Evolutionary conservation across 192 early-diverging fungal genomes (phyloP), one percentile per base, ranked within the genome.

Genomic region (Umbelopsis sp.): DNA sequence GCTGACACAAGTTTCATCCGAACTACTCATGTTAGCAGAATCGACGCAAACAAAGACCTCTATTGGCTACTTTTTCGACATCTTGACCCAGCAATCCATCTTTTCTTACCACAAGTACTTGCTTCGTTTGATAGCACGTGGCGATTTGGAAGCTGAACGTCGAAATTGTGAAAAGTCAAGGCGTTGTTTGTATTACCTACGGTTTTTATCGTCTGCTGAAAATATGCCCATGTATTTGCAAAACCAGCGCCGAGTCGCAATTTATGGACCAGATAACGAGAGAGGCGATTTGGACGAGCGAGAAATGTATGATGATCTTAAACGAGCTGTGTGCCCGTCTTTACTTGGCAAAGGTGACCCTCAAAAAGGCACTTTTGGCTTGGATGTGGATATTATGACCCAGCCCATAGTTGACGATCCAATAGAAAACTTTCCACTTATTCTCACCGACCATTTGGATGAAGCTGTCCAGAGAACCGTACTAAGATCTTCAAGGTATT

Each of bases 71-170:
- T 71, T 90, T 20, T 88, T 85, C 72, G 82, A 79, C 16, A 83
- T 81, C 17, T 69, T 90, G n/a, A 88, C 86, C 38, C 75, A 78
- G 36, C 67, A 78, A n/a, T 75, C 79, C 32, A 66, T 86, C n/a
- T 90, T 90, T 56, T 87, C 87, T 0, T 84, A 88, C 54, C 84
- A 84, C 29, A 75, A 81, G 8, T 90, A 90, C 53, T 66, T 87
- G 8, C 73, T 81, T 41, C 80, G 85, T n/a, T 56, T 90, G 12
- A 88, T 86, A 67, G 85, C 88, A 12, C 81, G 84, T 29, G 88
- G 88, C 12, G 82, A 84, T 26, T 56, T 86, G 4, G 77, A 82
- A 14, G 74, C 70, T 9, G 77, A 45, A 20, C 77, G 76, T 24
- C 71, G 74, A 7, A 49, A 73, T 24, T 71, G 78, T 25, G 66